Base-by-base conservation (phyloP, 1,284 basidiomycete genomes). In the Puccinia triticina region DNA sequence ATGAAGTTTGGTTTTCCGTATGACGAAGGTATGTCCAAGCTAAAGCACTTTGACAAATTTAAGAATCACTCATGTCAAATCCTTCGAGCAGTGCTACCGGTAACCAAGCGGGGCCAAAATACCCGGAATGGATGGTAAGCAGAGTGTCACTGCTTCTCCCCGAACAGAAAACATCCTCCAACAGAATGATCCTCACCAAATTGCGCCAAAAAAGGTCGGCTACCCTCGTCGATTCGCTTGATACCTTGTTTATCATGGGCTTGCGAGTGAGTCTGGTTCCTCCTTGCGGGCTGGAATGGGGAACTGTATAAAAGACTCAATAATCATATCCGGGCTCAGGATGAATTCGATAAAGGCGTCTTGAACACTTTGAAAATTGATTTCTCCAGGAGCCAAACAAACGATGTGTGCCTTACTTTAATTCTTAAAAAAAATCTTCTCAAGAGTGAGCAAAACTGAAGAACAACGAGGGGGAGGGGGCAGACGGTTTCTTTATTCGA, bases 81-180 rank as follows among this genome's bases (percentile, higher is more conserved):
- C 32, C 21, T 34, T 34, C 50, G 29, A 23, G 14, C 46, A 82
- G 79, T 82, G 14, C 79, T 55, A 23, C 79, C 79, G 40, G 57
- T 82, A n/a, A 34, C 71, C 21, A 82, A 82, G 59, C 53, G 29
- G 34, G 43, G 69, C 26, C 37, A 53, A 50, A 76, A 75, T n/a
- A 74, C 72, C 26, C 72, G 80, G 43, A 82, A 82, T 67, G 80
- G 80, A 32, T 82, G 80, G 80, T 75, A 67, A 57, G 61, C 43
- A 16, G 23, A 32, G 61, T 64, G 61, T 8, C 32, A 37, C n/a
- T 37, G 0, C 61, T 37, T 64, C 18, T 40, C 64, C 37, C 10
- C 10, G n/a, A 32, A 5, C 18, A 16, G 37, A 21, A 40, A 40
- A 14, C 11, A 50, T 50, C 18, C 18, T 21, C 61, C 53, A 34